Base-by-base conservation (phyloP, 306 rosid genomes). In the Neltuma alba region DNA sequence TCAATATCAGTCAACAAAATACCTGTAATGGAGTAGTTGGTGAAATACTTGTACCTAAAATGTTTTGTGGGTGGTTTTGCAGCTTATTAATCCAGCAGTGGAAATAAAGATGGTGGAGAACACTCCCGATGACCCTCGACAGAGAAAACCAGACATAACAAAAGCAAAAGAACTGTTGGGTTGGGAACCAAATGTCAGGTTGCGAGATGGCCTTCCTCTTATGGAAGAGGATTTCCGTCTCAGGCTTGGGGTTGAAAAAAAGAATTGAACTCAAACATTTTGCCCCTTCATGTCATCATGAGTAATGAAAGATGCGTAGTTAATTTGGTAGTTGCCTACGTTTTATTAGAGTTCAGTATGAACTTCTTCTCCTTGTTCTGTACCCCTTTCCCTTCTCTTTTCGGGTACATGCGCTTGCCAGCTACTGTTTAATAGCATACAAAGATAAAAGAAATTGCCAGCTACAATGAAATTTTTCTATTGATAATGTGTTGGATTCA, bases 91-190 rank as follows among this genome's bases (percentile, higher is more conserved):
- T 85, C 93, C 97, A 3, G 75, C 8, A 18, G 84, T 92, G 67
- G 93, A 92, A 86, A 89, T 92, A 79, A 90, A 88, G 84, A 87
- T 40, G 79, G 94, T 92, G 44, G 97, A 92, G 86, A 92, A 92
- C 85, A 92, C 97, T 66, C 97, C 97, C 0, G 97, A 92, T 31
- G 97, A 92, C 82, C 97, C 94, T 3, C 85, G 93, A 5, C 94
- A 92, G 82, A 84, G 97, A 74, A 92, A 92, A 80, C 97, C 97
- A 10, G 93, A 88, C 83, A 92, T 92, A 58, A 81, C 91, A 12
- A 92, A 90, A 28, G 94, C 94, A 13, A 92, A 79, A 66, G 93
- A 92, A 74, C 44, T 90, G 84, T 87, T 92, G 63, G 90, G 86
- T 10, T 92, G 97, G 97, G 97, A 89, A 66, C 97, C 97, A 34